These are phyloP conservation scores for Puccinia novopanici DNA, from an alignment of 1,284 basidiomycete species.

Conservation along the genomic window DNA sequence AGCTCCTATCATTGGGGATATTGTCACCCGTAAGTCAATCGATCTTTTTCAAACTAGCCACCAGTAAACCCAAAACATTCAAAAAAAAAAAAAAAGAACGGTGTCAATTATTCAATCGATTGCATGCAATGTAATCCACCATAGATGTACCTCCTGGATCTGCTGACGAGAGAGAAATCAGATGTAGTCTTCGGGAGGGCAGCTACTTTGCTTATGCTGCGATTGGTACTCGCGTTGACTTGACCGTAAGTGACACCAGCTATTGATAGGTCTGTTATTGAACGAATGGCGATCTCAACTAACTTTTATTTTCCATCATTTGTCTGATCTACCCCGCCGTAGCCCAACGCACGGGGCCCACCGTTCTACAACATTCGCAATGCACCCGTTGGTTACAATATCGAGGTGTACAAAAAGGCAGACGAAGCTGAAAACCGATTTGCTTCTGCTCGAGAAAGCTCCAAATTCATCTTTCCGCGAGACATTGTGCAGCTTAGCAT, in stretches of 20 bases:
- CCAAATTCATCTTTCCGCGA: slow-evolving; percentile 24
- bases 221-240: slow-evolving; percentile 33
- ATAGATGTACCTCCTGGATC: slow-evolving; percentile 37
- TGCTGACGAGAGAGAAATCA: slow-evolving; percentile 29
- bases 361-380: slow-evolving; percentile 34
- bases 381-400: slow-evolving; percentile 25
- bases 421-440: slow-evolving; percentile 43
- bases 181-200: slow-evolving; percentile 6
- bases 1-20: slow-evolving; percentile 34
- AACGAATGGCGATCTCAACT: not conserved
- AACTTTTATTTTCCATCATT: not conserved
- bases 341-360: slow-evolving; percentile 6
- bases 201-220: slow-evolving; percentile 38
- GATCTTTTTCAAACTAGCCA: not conserved
- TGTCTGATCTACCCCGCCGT: too few relatives aligned
- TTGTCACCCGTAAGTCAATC: slow-evolving; percentile 38
- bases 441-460: slow-evolving; percentile 20
- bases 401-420: slow-evolving; percentile 36
- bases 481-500: slow-evolving; percentile 44
- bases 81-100: too few relatives aligned
- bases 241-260: slow-evolving; percentile 23
- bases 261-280: not conserved
- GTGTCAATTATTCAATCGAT: not conserved
- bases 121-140: too few relatives aligned
- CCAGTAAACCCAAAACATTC: too few relatives aligned